Evolutionary conservation across 2,329 filamentous ascomycete genomes (phyloP).

Genomic region (Talaromyces funiculosus): DNA sequence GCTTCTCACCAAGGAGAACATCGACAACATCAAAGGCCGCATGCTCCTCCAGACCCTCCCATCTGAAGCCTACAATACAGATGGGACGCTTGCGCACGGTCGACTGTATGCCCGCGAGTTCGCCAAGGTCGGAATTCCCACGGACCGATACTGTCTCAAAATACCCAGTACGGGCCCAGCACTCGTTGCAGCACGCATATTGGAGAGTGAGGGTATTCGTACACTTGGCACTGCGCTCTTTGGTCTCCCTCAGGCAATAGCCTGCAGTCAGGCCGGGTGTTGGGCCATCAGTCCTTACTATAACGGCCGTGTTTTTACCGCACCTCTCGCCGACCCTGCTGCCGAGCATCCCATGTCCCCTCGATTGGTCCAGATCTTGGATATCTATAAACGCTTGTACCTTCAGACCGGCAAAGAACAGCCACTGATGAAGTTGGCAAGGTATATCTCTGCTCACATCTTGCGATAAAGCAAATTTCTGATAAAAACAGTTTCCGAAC

Average conservation of each 20-base stretch:
- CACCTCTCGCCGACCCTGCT: not conserved
- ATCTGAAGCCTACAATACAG: not conserved
- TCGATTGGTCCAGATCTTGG: not conserved
- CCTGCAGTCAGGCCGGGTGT: not conserved
- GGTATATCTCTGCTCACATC: not conserved
- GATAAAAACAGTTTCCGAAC: not conserved
- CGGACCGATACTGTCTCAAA: not conserved
- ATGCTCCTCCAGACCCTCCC: not conserved
- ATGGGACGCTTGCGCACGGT: not conserved
- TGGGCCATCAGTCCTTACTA: not conserved
- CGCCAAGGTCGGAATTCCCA: not conserved
- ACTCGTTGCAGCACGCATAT: not conserved
- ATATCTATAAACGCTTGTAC: not conserved
- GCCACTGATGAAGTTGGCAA: not conserved
- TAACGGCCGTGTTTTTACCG: not conserved
- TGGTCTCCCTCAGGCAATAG: not conserved
- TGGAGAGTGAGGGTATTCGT: not conserved
- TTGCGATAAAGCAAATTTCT: not conserved
- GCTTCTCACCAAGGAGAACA: not conserved
- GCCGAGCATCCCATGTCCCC: not conserved
- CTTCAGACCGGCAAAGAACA: not conserved
- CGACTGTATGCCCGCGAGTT: not conserved
- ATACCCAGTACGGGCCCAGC: not conserved
- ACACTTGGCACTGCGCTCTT: not conserved
- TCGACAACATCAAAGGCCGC: not conserved